Evolutionary conservation across 2,329 filamentous ascomycete species (phyloP).

Genomic region (Trichoderma simmonsii): DNA sequence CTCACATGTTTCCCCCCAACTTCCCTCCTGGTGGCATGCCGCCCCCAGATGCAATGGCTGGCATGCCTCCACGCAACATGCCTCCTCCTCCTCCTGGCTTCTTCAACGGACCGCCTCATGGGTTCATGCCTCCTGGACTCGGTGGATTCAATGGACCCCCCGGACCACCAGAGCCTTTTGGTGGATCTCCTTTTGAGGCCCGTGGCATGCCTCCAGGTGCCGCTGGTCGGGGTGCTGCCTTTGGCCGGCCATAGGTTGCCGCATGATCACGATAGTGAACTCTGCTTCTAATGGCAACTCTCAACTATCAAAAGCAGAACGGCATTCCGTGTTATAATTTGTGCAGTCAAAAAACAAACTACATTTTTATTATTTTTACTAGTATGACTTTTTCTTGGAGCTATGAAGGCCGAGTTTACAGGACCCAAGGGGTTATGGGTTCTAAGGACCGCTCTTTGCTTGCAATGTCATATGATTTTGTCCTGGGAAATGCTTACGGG

Average conservation of each 20-base stretch:
- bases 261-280: too few relatives aligned
- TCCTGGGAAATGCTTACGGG: background rate
- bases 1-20: constrained; percentile 60
- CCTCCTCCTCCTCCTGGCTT: constrained; percentile 57
- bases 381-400: background rate
- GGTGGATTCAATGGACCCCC: constrained; percentile 54
- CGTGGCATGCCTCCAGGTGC: constrained; percentile 54
- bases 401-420: background rate
- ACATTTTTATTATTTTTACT: constrained; percentile 1
- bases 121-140: constrained; percentile 55
- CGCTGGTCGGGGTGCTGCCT: constrained; percentile 34
- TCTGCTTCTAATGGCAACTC: background rate
- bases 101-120: constrained; percentile 49
- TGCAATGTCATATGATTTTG: constrained; percentile 1
- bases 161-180: constrained; percentile 47
- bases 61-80: constrained; percentile 52
- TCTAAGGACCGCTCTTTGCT: background rate
- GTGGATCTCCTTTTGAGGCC: constrained; percentile 50
- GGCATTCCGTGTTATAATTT: constrained; percentile 2
- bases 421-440: constrained; percentile 1
- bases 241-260: constrained; percentile 30
- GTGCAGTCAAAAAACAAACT: background rate
- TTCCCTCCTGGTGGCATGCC: constrained; percentile 51
- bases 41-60: constrained; percentile 49
- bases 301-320: background rate